Base-by-base conservation (phyloP, 2,329 filamentous ascomycete species). In the Zasmidium angulare region DNA sequence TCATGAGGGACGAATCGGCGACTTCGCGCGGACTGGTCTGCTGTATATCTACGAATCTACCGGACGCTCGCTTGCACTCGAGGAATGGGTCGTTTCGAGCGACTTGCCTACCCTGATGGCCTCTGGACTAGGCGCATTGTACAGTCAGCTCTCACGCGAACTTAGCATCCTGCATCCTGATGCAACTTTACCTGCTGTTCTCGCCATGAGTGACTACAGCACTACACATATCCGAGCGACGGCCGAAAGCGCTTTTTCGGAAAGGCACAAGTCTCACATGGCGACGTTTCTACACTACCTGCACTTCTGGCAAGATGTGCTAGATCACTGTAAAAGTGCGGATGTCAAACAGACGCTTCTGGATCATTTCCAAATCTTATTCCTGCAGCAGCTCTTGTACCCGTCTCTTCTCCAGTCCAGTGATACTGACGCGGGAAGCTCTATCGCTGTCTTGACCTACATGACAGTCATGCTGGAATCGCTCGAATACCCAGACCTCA, bases 61-160 rank as follows among this genome's bases (percentile, higher is more conserved):
- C 0, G 93, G 91, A 0, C 89, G 86, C 66, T 96, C 92, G 0
- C 84, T 87, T 20, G 84, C 87, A 0, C 76, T 99, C 60, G 95
- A 99, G 77, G 90, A 91, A 70, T 99, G 95, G 95, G 90, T 99
- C 64, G 91, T 98, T 50, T 93, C 96, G 72, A 97, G 93, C 74
- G 95, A 99, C 73, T 81, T 99, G 54, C 95, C 95, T 12, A 98
- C 95, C 0, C 81, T 98, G 64, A 98, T 99, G 95, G 95, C 95
- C 2, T 98, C 92, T 0, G 95, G 95, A 0, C 78, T 99, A 0
- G 95, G 95, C 17, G 95, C 86, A 10, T 84, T 81, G 70, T 89
- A 89, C 73, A 89, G 86, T 68, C 86, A 89, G 68, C 76, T 89
- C 60, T 87, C 85, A 73, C 82, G 84, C 78, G 92, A 96, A 78